These are phyloP conservation scores for Sistotremastrum suecicum DNA, from an alignment of 768 basidiomycete genomes.

Conservation along the genomic window DNA sequence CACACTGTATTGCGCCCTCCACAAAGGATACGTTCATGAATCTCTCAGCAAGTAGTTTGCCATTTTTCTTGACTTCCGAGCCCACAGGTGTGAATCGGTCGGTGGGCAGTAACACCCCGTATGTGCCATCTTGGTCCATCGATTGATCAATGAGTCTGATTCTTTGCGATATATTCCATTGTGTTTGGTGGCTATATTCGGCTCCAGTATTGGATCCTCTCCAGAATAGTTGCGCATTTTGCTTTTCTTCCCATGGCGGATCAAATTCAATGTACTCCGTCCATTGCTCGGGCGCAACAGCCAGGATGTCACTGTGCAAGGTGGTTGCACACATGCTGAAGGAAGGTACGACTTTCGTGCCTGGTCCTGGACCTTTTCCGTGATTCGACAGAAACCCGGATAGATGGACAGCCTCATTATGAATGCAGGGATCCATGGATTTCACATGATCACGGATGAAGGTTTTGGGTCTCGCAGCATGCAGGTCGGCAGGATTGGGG, in stretches of 20 bases:
- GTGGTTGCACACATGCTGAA: constrained; percentile 38
- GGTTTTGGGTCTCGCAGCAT: constrained; percentile 17
- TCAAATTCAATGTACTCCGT: constrained; percentile 23
- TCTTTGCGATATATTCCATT: constrained; percentile 40
- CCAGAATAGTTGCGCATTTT: constrained; percentile 52
- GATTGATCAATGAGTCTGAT: constrained; percentile 29
- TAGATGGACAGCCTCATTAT: constrained; percentile 22
- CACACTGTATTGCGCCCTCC: constrained; percentile 30
- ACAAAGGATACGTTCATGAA: constrained; percentile 44
- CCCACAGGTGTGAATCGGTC: constrained; percentile 20
- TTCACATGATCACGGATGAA: constrained; percentile 36
- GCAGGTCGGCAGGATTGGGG: constrained; percentile 17
- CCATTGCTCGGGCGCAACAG: constrained; percentile 35
- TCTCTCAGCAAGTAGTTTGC: no score
- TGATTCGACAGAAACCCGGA: constrained; percentile 38
- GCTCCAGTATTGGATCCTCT: constrained; percentile 65
- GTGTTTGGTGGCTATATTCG: constrained; percentile 20
- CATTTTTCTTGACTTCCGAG: constrained; percentile 7
- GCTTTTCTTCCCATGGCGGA: constrained; percentile 50
- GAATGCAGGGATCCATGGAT: constrained; percentile 37
- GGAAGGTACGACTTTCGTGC: constrained; percentile 28
- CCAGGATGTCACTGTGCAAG: constrained; percentile 42
- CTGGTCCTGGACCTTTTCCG: constrained; percentile 30
- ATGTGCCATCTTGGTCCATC: constrained; percentile 26
- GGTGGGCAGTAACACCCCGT: constrained; percentile 25